Conservation (phyloP, 352 stramenopile species). For the Phytophthora syringae region DNA sequence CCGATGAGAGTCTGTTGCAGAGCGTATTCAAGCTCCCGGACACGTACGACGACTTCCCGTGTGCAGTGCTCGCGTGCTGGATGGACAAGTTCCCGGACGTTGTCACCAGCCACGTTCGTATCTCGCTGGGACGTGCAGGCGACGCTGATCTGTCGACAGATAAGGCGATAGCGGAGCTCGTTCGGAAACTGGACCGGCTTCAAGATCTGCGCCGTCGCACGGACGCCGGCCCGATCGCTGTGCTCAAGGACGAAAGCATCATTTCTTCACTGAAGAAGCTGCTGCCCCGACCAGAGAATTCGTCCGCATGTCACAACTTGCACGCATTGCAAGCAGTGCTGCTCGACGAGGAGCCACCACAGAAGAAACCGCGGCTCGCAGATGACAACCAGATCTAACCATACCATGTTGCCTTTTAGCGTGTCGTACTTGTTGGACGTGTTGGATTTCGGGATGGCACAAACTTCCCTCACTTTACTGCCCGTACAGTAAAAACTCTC, state of each 20-base stretch:
- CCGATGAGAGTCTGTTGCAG: conserved; percentile 73
- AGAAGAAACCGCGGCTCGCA: conserved; percentile 63
- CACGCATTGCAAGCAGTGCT: conserved; percentile 34
- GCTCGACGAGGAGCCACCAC: conserved; percentile 45
- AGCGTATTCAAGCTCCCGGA: conserved; percentile 77
- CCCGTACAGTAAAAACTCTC: conserved; percentile 24
- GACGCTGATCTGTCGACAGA: conserved; percentile 46
- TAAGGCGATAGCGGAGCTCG: conserved; percentile 44
- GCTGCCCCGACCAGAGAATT: conserved; percentile 23
- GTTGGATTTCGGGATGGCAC: no score
- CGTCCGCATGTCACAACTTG: conserved; percentile 25
- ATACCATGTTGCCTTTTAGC: not conserved
- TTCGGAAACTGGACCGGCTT: conserved; percentile 70
- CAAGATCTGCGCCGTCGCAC: conserved; percentile 41
- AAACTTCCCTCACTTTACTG: no score
- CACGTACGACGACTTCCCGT: conserved; percentile 68
- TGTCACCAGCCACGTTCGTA: conserved; percentile 65
- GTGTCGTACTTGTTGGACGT: no score
- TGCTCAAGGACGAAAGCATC: conserved; percentile 62
- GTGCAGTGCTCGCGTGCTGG: conserved; percentile 74
- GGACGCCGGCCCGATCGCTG: conserved; percentile 22
- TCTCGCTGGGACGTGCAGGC: conserved; percentile 43
- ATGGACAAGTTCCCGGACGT: conserved; percentile 67
- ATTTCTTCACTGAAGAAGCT: conserved; percentile 46
- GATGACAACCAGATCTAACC: conserved; percentile 29